phyloP scores from a whole-genome alignment of 2,329 filamentous ascomycete species.

The Zasmidium cellare region DNA sequence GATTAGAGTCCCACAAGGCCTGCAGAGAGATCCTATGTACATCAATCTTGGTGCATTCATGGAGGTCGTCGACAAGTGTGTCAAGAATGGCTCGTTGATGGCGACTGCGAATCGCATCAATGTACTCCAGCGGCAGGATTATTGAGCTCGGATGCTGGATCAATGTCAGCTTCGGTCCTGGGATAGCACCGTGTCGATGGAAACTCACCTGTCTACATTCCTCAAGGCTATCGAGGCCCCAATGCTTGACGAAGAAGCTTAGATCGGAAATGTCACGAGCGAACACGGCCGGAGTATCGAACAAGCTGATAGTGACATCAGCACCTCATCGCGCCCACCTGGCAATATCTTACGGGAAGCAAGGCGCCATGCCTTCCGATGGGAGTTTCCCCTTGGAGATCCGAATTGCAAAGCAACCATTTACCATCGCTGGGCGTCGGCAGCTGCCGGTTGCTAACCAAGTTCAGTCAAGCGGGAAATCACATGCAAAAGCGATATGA shows the following conservation, averaged over 20 bases:
- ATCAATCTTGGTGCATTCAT: neutral
- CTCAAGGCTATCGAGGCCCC: too few relatives aligned
- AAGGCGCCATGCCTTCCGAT: conserved; percentile 7
- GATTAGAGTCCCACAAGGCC: neutral
- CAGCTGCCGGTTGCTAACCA: conserved; percentile 5
- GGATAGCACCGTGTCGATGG: too few relatives aligned
- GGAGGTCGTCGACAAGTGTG: neutral
- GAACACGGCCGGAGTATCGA: neutral
- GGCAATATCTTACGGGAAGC: neutral
- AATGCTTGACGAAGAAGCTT: too few relatives aligned
- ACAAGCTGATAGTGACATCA: neutral
- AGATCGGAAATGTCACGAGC: neutral
- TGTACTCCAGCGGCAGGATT: neutral
- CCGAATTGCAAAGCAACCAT: conserved; percentile 6
- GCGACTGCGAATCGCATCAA: too few relatives aligned
- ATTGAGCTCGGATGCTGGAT: neutral
- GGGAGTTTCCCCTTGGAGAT: neutral
- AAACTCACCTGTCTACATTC: too few relatives aligned
- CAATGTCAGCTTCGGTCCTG: neutral
- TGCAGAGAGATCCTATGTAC: neutral
- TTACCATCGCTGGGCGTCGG: conserved; percentile 2
- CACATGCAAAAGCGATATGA: conserved; percentile 1
- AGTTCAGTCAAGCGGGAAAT: neutral
- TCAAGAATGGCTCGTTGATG: neutral
- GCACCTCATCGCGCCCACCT: neutral